Base-by-base conservation (phyloP, 1,284 basidiomycete species). In the Cutaneotrichosporon curvatum region DNA sequence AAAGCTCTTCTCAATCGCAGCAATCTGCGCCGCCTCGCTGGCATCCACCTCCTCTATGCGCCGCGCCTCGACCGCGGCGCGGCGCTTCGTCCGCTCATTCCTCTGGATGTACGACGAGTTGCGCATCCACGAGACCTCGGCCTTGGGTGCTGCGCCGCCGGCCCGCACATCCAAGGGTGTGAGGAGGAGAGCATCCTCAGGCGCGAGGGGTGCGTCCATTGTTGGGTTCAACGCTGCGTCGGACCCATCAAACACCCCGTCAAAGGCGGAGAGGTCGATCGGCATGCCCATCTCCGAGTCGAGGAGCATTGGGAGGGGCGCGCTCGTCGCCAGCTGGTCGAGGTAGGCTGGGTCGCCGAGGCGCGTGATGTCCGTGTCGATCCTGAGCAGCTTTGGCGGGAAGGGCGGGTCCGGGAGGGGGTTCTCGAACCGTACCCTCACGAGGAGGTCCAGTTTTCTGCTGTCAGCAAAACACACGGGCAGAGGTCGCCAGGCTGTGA, bases 221-320 rank as follows among this genome's bases (percentile, higher is more conserved):
- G 81, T 79, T 58, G 90, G 85, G 14, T 88, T 75, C 25, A 75
- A 62, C 9, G 82, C 76, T 45, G 79, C 76, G 67, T 85, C 82
- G 60, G 83, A 78, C 37, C 86, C 84, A 44, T 85, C 83, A 86
- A 88, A 89, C 16, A 88, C 71, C 30, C 81, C 84, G 40, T 85
- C 83, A 77, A 82, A 91, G 50, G 78, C 78, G 19, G 85, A 83
- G 40, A 94, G 71, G 64, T 95, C 87, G 19, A 96, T 72, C 0
- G 90, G 89, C 88, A 96, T 92, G 1, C 91, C 91, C 61, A 84
- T 84, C 67, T 96, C 91, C 1, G 86, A 85, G 61, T 96, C 91
- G 1, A 94, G 83, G 50, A 95, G 83, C 86, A 96, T 89, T 0
- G 91, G 89, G 10, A 94, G 68, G 0, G 84, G 83, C 6, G 82